phyloP scores from a whole-genome alignment of 2,329 filamentous ascomycete genomes.

The Volutella citrinella region DNA sequence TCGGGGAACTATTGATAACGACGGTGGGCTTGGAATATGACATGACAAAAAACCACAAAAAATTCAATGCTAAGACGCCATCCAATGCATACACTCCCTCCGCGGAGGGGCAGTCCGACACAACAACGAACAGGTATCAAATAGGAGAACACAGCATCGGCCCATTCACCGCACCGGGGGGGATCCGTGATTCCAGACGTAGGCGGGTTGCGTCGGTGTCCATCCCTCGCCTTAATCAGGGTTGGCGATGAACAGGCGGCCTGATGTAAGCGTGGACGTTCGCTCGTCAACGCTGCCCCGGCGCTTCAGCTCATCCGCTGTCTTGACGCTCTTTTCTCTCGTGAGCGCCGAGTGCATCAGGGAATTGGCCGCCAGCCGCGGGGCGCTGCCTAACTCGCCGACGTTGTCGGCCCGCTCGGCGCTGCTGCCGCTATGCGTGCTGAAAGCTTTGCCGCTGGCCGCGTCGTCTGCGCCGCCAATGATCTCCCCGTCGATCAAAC shows the following conservation, averaged over 20 bases:
- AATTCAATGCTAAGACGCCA: constrained; percentile 27
- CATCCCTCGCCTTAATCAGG: constrained; percentile 72
- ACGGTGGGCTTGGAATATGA: constrained; percentile 15
- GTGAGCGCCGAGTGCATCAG: constrained; percentile 55
- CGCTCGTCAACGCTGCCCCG: constrained; percentile 82
- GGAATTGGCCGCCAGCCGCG: constrained; percentile 57
- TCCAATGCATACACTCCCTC: constrained; percentile 21
- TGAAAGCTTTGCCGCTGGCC: constrained; percentile 47
- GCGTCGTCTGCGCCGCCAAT: constrained; percentile 34
- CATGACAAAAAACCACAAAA: constrained; percentile 13
- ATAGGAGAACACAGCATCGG: too few species aligned
- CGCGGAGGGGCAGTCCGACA: too few species aligned
- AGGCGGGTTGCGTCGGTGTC: too few species aligned
- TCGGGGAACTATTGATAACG: constrained; percentile 23
- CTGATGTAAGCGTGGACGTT: constrained; percentile 70
- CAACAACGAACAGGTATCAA: too few species aligned
- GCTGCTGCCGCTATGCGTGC: constrained; percentile 54
- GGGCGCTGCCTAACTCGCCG: constrained; percentile 49
- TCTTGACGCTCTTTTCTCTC: constrained; percentile 64
- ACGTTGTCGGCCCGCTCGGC: constrained; percentile 60
- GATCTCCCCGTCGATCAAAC: constrained; percentile 42
- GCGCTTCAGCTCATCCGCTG: constrained; percentile 68
- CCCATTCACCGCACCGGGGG: too few species aligned
- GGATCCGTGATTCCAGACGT: too few species aligned
- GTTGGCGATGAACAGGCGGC: constrained; percentile 81